Base-by-base conservation (phyloP, 2,329 filamentous ascomycete species). In the Calonectria fujianensis region DNA sequence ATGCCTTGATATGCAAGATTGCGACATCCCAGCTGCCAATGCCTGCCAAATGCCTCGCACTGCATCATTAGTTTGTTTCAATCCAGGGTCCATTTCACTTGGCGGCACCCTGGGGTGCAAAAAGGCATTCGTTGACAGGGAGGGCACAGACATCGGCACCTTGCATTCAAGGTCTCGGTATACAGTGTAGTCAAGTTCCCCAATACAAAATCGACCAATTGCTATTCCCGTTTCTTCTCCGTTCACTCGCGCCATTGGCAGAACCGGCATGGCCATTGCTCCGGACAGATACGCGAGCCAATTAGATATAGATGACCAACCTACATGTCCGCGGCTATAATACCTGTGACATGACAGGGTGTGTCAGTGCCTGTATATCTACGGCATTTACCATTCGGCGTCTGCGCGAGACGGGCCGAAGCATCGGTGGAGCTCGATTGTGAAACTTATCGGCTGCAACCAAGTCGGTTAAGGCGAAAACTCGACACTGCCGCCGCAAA, bases 1-100 rank as follows among this genome's bases (percentile, higher is more conserved):
- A 6, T 41, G 35, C 35, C 57, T 61, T 61, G 57, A 41, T 41
- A 61, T 61, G 57, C 57, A 59, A 61, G 57, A 61, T 39, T 61
- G 10, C 32, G 29, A 29, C 57, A 61, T 41, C 57, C 57, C 14
- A 41, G 57, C 20, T n/a, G 4, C 7, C 8, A 61, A 61, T 61
- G 57, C 57, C 57, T 61, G 57, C 57, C 35, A 35, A 61, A 18
- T 39, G 2, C 35, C n/a, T 29, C 10, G 20, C 24, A 41, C n/a
- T 10, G 7, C 57, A 41, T 61, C 3, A 14, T 14, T 61, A 61
- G 57, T 24, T 41, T 16, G 57, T 41, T 41, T 61, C 57, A 18
- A 61, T 41, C 32, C 29, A 61, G 35, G 57, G 35, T 61, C 35
- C 35, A 27, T 61, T 61, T 14, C 24, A 5, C 54, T 27, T n/a